Evolutionary conservation across 345 rosid species (phyloP).

Genomic region (Clarkia xantiana): DNA sequence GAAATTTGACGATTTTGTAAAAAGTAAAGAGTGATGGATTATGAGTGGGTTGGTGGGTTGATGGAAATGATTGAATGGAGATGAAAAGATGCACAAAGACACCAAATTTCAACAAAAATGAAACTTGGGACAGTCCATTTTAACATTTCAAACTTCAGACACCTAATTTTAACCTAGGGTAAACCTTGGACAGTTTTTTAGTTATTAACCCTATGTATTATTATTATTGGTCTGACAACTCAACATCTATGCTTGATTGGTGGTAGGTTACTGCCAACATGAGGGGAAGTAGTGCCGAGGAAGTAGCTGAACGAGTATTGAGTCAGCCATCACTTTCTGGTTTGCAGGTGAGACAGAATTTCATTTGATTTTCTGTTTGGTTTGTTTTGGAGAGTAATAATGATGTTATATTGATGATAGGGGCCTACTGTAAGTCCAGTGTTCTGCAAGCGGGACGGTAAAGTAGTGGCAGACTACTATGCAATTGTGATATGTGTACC

Average conservation of each 20-base stretch:
- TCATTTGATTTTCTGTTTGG: neutral
- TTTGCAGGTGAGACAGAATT: constrained; percentile 45
- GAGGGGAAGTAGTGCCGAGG: constrained; percentile 73
- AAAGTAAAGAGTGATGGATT: too few species aligned
- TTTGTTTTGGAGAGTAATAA: neutral
- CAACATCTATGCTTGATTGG: neutral
- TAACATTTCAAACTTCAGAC: too few species aligned
- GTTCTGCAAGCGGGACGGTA: constrained; percentile 44
- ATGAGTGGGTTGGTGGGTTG: too few species aligned
- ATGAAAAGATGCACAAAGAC: too few species aligned
- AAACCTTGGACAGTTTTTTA: too few species aligned
- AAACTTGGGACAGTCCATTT: too few species aligned
- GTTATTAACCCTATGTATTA: neutral
- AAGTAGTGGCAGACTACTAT: constrained; percentile 44
- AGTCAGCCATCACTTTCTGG: constrained; percentile 76
- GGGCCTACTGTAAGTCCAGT: constrained; percentile 92
- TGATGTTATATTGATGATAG: constrained; percentile 17
- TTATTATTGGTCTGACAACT: too few species aligned
- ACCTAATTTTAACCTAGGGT: too few species aligned
- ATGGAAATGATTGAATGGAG: too few species aligned
- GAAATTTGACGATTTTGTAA: too few species aligned
- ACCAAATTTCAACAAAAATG: too few species aligned
- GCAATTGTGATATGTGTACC: constrained; percentile 87
- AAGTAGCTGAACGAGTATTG: constrained; percentile 71
- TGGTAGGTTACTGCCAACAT: constrained; percentile 82